These are phyloP conservation scores for Gossypium turneri DNA, from an alignment of 345 rosid genomes.

Conservation along the genomic window DNA sequence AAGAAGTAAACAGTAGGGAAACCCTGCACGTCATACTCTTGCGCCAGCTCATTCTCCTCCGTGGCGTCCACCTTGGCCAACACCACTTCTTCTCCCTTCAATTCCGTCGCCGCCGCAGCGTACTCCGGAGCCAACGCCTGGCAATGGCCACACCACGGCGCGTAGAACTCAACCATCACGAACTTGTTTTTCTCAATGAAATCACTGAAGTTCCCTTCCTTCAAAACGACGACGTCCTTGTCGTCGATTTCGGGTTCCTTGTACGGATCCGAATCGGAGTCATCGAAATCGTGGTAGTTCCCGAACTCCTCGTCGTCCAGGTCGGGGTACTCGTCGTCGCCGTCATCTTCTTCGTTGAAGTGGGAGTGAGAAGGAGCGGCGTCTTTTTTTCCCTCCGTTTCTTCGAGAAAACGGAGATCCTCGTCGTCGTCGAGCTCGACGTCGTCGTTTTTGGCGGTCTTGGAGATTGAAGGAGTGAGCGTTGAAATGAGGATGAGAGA, in stretches of 20 bases:
- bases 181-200: constrained; percentile 55
- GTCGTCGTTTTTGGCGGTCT: constrained; percentile 20
- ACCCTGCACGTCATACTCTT: constrained; percentile 80
- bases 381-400: constrained; percentile 27
- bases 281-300: constrained; percentile 59
- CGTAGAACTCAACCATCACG: constrained; percentile 97
- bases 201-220: constrained; percentile 70
- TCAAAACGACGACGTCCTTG: constrained; percentile 82
- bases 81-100: constrained; percentile 58
- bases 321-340: constrained; percentile 34
- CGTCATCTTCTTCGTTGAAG: constrained; percentile 30
- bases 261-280: constrained; percentile 44
- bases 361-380: constrained; percentile 15
- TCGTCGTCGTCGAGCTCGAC: constrained; percentile 36
- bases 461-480: constrained; percentile 42
- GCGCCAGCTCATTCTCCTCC: constrained; percentile 82
- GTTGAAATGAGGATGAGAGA: constrained; percentile 48
- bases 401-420: constrained; percentile 87
- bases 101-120: constrained; percentile 94
- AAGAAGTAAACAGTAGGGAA: constrained; percentile 83
- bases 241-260: constrained; percentile 73
- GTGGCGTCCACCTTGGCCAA: constrained; percentile 96
- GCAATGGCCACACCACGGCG: constrained; percentile 99
- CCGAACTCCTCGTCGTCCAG: constrained; percentile 43
- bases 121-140: constrained; percentile 96